Base-by-base conservation (phyloP, 805 yeast genomes). In the Diddensiella transvaalensis region DNA sequence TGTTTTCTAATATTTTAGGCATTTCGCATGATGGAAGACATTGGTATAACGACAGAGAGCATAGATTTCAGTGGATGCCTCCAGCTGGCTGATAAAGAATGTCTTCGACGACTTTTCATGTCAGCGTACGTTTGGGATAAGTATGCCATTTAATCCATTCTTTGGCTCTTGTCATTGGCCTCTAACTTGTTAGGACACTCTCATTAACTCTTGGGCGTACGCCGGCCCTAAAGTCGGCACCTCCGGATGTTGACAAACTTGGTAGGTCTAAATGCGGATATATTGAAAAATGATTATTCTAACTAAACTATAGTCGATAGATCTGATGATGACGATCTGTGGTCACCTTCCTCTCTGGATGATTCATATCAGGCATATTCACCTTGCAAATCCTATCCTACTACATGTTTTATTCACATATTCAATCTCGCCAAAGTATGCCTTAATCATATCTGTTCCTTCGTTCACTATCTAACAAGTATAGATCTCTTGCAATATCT, bases 1-100 rank as follows among this genome's bases (percentile, higher is more conserved):
- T n/a, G 13, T 8, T 26, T 13, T 26, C 32, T 26, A 26, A 26
- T 19, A 4, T 18, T 18, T 10, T 17, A 39, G 42, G 46, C 46
- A 11, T 21, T 42, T 15, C 46, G 46, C 11, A 42, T 42, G 46
- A 42, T 42, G 46, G 46, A 42, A 19, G 46, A 42, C n/a, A 42
- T 42, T 32, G 46, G 46, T 22, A 30, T 42, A 4, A 18, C 40
- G 3, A 15, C 46, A 3, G 21, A 32, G 35, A 35, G 40, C 3
- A 42, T 42, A 15, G 46, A 42, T 29, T 42, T 32, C 26, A 42
- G 40, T 18, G 40, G 46, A 17, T 42, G 46, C 22, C 29, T 30
- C 18, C 39, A 42, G 19, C 30, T 35, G 4, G 46, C 46, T 6
- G 46, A 42, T 33, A 30, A 35, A 33, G 46, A 42, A 33, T 42